phyloP scores from a whole-genome alignment of 352 stramenopile species.

The Pythium oligandrum region DNA sequence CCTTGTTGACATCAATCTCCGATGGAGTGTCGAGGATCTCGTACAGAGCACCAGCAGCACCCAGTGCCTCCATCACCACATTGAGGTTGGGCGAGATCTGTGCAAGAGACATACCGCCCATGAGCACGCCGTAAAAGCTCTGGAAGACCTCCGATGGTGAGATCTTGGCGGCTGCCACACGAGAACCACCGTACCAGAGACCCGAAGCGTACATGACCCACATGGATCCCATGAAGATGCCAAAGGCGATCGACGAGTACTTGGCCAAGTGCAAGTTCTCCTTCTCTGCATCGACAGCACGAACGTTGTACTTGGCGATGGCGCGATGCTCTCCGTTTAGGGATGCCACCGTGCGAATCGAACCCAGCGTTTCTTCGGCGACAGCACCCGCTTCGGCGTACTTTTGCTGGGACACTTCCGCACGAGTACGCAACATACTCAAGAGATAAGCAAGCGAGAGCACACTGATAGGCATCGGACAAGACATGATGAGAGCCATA shows the following conservation, averaged over 20 bases:
- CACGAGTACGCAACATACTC: constrained; percentile 3
- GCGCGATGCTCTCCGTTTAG: constrained; percentile 15
- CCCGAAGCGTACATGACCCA: constrained; percentile 47
- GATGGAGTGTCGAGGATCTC: constrained; percentile 46
- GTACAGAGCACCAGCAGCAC: constrained; percentile 39
- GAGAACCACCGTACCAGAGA: constrained; percentile 47
- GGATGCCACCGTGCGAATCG: constrained; percentile 21
- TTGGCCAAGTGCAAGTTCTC: constrained; percentile 19
- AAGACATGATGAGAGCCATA: constrained; percentile 15
- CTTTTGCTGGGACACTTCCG: constrained; percentile 7
- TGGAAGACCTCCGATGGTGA: constrained; percentile 35
- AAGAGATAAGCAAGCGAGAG: constrained; percentile 8
- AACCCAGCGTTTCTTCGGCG: constrained; percentile 14
- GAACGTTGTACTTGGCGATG: constrained; percentile 14
- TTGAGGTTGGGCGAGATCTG: constrained; percentile 55
- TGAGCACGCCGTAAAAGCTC: constrained; percentile 47
- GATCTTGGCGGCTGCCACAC: constrained; percentile 24
- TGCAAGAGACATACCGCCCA: constrained; percentile 34
- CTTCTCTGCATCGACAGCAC: constrained; percentile 14
- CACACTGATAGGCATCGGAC: constrained; percentile 10
- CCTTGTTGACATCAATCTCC: constrained; percentile 31
- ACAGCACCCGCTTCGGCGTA: constrained; percentile 4
- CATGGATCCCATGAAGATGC: constrained; percentile 24
- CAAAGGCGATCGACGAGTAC: constrained; percentile 16
- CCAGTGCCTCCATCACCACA: constrained; percentile 38